Percentiles rank a stretch among this genome's conserved stretches.
phyloP scores from a whole-genome alignment of 306 rosid species.

The Lathyrus sativus region DNA sequence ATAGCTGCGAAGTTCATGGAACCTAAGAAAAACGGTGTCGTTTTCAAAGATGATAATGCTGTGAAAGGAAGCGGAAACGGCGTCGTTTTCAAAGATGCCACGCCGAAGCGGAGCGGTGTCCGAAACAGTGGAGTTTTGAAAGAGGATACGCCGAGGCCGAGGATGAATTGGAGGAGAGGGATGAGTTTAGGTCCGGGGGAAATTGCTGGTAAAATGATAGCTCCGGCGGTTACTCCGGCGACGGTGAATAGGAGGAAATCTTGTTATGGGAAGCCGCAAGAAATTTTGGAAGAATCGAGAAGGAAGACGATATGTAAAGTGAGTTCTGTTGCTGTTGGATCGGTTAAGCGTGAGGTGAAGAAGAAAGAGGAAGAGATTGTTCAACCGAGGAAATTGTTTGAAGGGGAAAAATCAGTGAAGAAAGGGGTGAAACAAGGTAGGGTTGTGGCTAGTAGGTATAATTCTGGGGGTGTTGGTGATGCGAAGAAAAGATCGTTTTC shows the following conservation, averaged over 20 bases:
- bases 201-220: conserved; percentile 24
- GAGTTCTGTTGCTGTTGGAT: conserved; percentile 27
- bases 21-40: conserved; percentile 43
- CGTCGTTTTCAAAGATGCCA: neutral
- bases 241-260: conserved; percentile 79
- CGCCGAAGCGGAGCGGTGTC: conserved; percentile 1
- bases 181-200: conserved; percentile 82
- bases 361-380: conserved; percentile 54
- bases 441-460: conserved; percentile 80
- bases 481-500: conserved; percentile 74
- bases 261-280: conserved; percentile 71
- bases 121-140: neutral
- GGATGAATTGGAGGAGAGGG: conserved; percentile 48
- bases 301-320: conserved; percentile 46
- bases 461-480: conserved; percentile 40
- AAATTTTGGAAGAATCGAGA: conserved; percentile 49
- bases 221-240: conserved; percentile 44
- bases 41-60: conserved; percentile 9
- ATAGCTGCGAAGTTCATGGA: conserved; percentile 43
- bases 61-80: conserved; percentile 14
- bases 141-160: conserved; percentile 14
- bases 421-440: conserved; percentile 64
- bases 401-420: conserved; percentile 47
- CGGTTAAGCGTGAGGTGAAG: conserved; percentile 49
- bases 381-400: conserved; percentile 82